Evolutionary conservation across 345 rosid genomes (phyloP), one percentile per base, ranked within the genome.

Genomic region (Bruguiera parviflora): DNA sequence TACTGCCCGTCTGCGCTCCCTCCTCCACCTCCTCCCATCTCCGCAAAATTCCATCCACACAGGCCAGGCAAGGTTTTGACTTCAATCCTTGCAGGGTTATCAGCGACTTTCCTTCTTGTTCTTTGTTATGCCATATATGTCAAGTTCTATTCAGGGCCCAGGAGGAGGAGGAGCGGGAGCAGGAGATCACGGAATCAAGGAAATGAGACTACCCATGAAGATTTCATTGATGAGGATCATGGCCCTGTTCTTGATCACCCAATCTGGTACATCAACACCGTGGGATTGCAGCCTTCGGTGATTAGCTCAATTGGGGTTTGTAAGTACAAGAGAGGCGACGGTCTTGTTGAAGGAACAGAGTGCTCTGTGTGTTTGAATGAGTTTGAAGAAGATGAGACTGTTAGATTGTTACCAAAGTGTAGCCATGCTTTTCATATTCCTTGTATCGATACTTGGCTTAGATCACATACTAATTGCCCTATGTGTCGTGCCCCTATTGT

Each of bases 401-500:
- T 74, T 51, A 64, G 78, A 8, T 20, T 74, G 5, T 18, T 74
- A 11, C 78, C 78, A 0, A 74, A 74, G 66, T 74, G 78, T 21
- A 51, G 65, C 43, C 78, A 74, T 64, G 78, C 78, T 51, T 74
- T 74, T 64, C 78, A 74, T 32, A 8, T 74, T 19, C 65, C 69
- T 64, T 74, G 78, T 57, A 74, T 74, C 37, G 78, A 74, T 64
- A 74, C 78, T 51, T 74, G 78, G 78, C 73, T 74, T 8, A 21
- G 69, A 46, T 74, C 78, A 7, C 78, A 74, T 21, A 74, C 78
- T 5, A 74, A 51, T 69, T 74, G 78, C 65, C 78, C 78, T 0
- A 0, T 69, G 22, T 74, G 78, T 51, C 73, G 78, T 3, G 78
- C 78, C 24, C 78, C 96, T 0, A 82, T 92, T 21, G 73, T 82